Percentiles rank a stretch among this genome's conserved stretches.
These are phyloP conservation scores for Cladosporium sphaerospermum DNA, from an alignment of 2,329 filamentous ascomycete genomes.

Conservation along the genomic window DNA sequence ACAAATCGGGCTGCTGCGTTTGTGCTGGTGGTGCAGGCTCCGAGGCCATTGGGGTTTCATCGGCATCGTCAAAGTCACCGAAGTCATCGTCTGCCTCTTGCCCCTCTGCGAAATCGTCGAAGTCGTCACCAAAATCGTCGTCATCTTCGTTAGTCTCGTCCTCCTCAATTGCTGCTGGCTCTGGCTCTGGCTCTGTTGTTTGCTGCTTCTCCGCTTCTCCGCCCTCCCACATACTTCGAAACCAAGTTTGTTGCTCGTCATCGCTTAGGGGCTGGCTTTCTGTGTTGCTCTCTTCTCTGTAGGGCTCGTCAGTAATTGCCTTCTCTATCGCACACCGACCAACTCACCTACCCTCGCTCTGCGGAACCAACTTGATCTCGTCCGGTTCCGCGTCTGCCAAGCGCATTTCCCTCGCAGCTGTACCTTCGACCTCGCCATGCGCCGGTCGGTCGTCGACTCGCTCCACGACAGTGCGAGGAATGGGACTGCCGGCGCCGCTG, in stretches of 20 bases:
- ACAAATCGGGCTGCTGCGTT: slow-evolving; percentile 34
- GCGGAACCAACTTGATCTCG: slow-evolving; percentile 43
- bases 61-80: slow-evolving; percentile 45
- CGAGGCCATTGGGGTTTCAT: slow-evolving; percentile 35
- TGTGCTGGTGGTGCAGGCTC: slow-evolving; percentile 32
- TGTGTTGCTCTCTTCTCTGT: slow-evolving; percentile 2
- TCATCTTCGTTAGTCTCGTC: slow-evolving; percentile 52
- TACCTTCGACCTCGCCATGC: slow-evolving; percentile 58
- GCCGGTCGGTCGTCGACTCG: slow-evolving; percentile 53
- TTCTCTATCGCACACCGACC: neutral
- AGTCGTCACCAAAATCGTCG: slow-evolving; percentile 52
- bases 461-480: slow-evolving; percentile 57
- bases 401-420: slow-evolving; percentile 50
- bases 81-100: slow-evolving; percentile 44
- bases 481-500: slow-evolving; percentile 39
- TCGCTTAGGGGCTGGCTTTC: slow-evolving; percentile 12
- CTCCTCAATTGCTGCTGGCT: slow-evolving; percentile 23
- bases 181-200: slow-evolving; percentile 33
- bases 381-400: slow-evolving; percentile 56
- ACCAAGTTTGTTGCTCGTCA: slow-evolving; percentile 28
- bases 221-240: slow-evolving; percentile 27
- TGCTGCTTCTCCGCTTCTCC: slow-evolving; percentile 2
- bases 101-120: slow-evolving; percentile 54
- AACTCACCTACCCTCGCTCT: slow-evolving; percentile 51
- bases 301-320: neutral